Conservation (phyloP, 2,329 filamentous ascomycete genomes). For the Allantophomopsis lycopodina region DNA sequence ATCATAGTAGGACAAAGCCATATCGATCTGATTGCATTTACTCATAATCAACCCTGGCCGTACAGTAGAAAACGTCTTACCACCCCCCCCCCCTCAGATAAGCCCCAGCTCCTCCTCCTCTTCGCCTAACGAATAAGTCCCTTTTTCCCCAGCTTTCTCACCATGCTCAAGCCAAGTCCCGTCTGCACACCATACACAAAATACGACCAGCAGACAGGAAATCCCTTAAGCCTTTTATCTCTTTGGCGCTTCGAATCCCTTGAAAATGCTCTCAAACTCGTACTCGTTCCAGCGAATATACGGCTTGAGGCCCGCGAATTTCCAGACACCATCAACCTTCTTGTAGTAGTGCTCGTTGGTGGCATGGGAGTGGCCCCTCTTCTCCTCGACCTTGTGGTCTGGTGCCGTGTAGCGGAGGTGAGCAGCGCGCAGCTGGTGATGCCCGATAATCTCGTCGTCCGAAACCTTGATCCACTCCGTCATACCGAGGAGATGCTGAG, state of each 20-base stretch:
- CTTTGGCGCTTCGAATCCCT: conserved; percentile 4
- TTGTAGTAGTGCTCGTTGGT: conserved; percentile 14
- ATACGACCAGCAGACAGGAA: too few relatives aligned
- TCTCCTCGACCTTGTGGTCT: conserved; percentile 7
- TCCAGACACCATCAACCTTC: conserved; percentile 14
- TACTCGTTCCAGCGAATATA: conserved; percentile 14
- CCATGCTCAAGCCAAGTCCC: too few relatives aligned
- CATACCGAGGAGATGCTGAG: conserved; percentile 50
- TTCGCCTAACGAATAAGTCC: too few relatives aligned
- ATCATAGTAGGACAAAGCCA: too few relatives aligned
- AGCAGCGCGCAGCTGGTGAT: conserved; percentile 13
- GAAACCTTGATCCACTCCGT: conserved; percentile 42
- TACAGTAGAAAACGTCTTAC: too few relatives aligned
- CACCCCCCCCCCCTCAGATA: too few relatives aligned
- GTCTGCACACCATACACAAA: too few relatives aligned
- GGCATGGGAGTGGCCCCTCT: conserved; percentile 13
- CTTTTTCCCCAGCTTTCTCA: too few relatives aligned
- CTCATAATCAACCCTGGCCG: too few relatives aligned
- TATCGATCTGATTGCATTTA: too few relatives aligned
- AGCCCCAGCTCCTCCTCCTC: too few relatives aligned
- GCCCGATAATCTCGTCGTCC: conserved; percentile 43
- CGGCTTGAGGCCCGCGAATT: conserved; percentile 15
- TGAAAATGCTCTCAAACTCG: conserved; percentile 15
- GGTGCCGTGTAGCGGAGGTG: conserved; percentile 10
- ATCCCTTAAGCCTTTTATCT: not conserved